A percentile compares a stretch with the other conserved stretches of the same genome.
Conservation (phyloP, 176 grass and related monocot genomes). For the Triticum dicoccoides region DNA sequence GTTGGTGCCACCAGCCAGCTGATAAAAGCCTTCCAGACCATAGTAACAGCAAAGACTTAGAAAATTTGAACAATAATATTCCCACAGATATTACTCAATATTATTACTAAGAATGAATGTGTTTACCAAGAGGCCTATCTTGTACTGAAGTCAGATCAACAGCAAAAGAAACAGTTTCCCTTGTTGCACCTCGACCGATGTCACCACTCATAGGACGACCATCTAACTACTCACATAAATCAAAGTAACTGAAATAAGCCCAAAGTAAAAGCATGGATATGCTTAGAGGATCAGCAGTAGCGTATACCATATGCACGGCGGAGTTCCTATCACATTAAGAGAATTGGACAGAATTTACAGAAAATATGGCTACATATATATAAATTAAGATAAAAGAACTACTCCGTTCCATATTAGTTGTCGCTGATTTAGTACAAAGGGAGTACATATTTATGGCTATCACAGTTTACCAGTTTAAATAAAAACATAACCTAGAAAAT, state of each 20-base stretch:
- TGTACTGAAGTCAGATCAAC: slow-evolving; percentile 50
- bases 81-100: neutral
- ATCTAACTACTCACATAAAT: slow-evolving; percentile 60
- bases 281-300: neutral
- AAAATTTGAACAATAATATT: neutral
- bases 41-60: slow-evolving; percentile 22
- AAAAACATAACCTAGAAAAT: neutral
- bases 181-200: slow-evolving; percentile 87
- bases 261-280: neutral
- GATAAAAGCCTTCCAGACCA: slow-evolving; percentile 84
- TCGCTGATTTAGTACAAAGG: no score
- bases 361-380: neutral
- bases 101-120: neutral
- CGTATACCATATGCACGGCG: neutral
- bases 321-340: neutral
- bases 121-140: slow-evolving; percentile 74
- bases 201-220: slow-evolving; percentile 91
- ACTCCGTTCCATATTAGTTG: no score
- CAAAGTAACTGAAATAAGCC: slow-evolving; percentile 5
- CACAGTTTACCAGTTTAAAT: neutral
- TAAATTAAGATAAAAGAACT: neutral
- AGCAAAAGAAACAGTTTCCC: slow-evolving; percentile 78
- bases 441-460: neutral
- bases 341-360: neutral
- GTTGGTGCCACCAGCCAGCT: slow-evolving; percentile 89